phyloP scores from a whole-genome alignment of 257 asterid species.

The Ilex aquifolium region DNA sequence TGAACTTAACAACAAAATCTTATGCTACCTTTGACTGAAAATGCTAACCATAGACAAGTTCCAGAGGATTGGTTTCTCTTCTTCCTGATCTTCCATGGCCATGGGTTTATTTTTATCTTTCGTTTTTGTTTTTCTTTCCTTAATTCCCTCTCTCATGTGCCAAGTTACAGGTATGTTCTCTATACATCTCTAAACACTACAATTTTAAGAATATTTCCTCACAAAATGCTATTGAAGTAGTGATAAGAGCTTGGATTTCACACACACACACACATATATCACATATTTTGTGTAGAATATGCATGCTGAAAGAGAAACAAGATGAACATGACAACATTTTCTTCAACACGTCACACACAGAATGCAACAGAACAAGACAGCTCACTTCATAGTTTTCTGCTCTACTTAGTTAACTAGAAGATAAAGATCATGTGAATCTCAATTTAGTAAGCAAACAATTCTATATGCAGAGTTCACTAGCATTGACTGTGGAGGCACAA shows the following conservation, averaged over 20 bases:
- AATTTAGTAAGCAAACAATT: background rate
- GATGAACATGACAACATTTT: background rate
- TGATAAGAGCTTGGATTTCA: background rate
- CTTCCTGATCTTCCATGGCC: conserved; percentile 52
- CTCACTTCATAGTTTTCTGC: background rate
- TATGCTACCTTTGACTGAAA: conserved; percentile 18
- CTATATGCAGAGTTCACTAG: conserved; percentile 78
- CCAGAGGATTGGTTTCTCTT: conserved; percentile 1
- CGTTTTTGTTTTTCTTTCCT: conserved; percentile 29
- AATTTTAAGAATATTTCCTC: background rate
- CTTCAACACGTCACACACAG: background rate
- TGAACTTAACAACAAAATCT: conserved; percentile 4
- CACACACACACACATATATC: background rate
- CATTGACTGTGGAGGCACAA: conserved; percentile 84
- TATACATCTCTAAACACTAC: background rate
- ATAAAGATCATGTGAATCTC: background rate
- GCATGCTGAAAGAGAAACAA: background rate
- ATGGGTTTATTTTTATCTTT: conserved; percentile 37
- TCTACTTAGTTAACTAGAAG: background rate
- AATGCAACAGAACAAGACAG: background rate
- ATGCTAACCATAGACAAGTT: conserved; percentile 6
- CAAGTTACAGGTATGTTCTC: conserved; percentile 72
- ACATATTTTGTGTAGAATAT: background rate
- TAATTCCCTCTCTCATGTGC: conserved; percentile 41
- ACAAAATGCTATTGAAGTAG: background rate